A percentile compares a stretch with the other conserved stretches of the same genome.
These are phyloP conservation scores for Sporodiniella umbellata DNA, from an alignment of 371 early-diverging fungal genomes.

Conservation along the genomic window DNA sequence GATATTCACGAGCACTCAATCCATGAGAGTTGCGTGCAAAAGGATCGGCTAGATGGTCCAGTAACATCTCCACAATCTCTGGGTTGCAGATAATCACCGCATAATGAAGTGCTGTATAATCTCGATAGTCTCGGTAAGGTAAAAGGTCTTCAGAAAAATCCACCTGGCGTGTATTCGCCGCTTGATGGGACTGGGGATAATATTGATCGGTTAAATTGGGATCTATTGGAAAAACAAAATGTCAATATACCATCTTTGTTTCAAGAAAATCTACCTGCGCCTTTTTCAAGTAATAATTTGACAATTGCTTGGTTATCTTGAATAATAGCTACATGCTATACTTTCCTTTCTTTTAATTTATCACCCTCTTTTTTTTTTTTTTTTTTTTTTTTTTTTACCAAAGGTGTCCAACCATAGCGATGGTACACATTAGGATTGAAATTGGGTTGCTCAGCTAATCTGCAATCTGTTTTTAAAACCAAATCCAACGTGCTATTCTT, in stretches of 20 bases:
- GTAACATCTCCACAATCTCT: conserved; percentile 50
- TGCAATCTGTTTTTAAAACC: conserved; percentile 8
- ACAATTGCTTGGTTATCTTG: conserved; percentile 48
- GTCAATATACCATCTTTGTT: background rate
- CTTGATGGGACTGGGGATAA: conserved; percentile 46
- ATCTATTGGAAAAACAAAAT: conserved; percentile 17
- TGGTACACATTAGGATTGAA: conserved; percentile 46
- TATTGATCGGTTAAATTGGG: conserved; percentile 47
- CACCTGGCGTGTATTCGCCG: conserved; percentile 37
- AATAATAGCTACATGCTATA: conserved; percentile 48
- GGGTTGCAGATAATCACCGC: conserved; percentile 64
- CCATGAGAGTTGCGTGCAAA: conserved; percentile 41
- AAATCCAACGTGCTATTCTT: too few relatives aligned
- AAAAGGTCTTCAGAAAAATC: conserved; percentile 46
- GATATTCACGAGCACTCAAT: conserved; percentile 43
- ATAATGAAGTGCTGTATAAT: conserved; percentile 61
- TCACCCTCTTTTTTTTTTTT: too few relatives aligned
- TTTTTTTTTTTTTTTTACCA: conserved; percentile 25
- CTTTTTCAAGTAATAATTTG: conserved; percentile 40
- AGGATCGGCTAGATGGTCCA: conserved; percentile 63
- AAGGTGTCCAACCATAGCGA: conserved; percentile 48
- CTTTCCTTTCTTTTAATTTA: background rate
- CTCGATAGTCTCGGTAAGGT: conserved; percentile 48
- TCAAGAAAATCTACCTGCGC: conserved; percentile 28
- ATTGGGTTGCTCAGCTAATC: conserved; percentile 43